These are phyloP conservation scores for Dalbergia cochinchinensis DNA, from an alignment of 306 rosid genomes.

Conservation along the genomic window DNA sequence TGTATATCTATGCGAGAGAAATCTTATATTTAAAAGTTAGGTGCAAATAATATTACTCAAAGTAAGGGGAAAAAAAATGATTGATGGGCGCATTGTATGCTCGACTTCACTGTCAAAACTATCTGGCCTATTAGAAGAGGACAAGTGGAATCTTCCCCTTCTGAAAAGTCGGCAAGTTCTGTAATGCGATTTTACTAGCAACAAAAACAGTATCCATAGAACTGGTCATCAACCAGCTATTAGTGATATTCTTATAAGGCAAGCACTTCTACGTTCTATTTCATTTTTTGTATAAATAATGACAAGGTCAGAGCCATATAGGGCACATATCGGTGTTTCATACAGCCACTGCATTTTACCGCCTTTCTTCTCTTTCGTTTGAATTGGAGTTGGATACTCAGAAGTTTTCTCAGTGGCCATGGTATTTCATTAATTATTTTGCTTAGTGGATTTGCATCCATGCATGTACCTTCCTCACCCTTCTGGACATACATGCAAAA, in stretches of 20 bases:
- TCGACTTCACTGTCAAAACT: too few species aligned
- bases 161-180: constrained; percentile 48
- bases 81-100: too few species aligned
- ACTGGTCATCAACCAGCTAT: constrained; percentile 33
- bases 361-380: constrained; percentile 16
- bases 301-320: constrained; percentile 33
- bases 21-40: too few species aligned
- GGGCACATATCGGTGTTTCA: constrained; percentile 33
- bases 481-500: too few species aligned
- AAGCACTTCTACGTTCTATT: constrained; percentile 4
- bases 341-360: constrained; percentile 2
- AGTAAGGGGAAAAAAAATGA: too few species aligned
- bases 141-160: constrained; percentile 41
- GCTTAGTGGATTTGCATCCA: neutral
- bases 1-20: too few species aligned
- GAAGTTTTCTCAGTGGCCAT: constrained; percentile 28
- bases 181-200: constrained; percentile 34
- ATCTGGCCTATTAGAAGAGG: too few species aligned
- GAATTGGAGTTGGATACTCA: constrained; percentile 33
- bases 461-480: neutral
- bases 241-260: neutral
- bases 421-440: constrained; percentile 47
- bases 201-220: constrained; percentile 43
- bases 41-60: too few species aligned
- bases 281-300: neutral